Percentiles rank a stretch among this genome's conserved stretches.
phyloP scores from a whole-genome alignment of 1,139 yeast species.

The Candida frijolesensis region DNA sequence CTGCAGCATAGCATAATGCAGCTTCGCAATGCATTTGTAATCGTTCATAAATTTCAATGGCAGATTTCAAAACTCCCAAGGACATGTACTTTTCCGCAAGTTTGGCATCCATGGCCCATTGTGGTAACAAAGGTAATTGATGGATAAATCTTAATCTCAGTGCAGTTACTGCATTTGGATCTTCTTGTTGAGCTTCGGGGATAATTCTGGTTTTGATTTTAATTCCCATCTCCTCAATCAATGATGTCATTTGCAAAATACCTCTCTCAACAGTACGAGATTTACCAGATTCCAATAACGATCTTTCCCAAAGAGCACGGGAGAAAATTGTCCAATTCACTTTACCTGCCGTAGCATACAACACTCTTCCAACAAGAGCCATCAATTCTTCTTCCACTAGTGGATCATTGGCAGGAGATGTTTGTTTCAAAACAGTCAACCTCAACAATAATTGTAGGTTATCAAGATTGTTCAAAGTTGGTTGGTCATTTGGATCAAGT shows the following conservation, averaged over 20 bases:
- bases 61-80: conserved; percentile 82
- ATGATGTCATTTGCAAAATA: conserved; percentile 85
- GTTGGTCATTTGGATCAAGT: conserved; percentile 83
- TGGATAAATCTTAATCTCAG: conserved; percentile 70
- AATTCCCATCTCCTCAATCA: conserved; percentile 86
- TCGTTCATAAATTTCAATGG: conserved; percentile 86
- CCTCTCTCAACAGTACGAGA: conserved; percentile 94
- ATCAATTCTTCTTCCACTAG: conserved; percentile 80
- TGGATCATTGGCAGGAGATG: conserved; percentile 70
- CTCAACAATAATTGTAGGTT: conserved; percentile 70
- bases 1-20: conserved; percentile 88
- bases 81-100: conserved; percentile 90
- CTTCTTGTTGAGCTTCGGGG: conserved; percentile 44
- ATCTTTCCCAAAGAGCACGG: conserved; percentile 88
- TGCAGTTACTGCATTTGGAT: conserved; percentile 37
- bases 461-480: conserved; percentile 70
- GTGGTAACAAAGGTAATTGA: conserved; percentile 75
- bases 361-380: conserved; percentile 72
- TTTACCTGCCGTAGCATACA: conserved; percentile 49
- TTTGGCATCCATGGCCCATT: conserved; percentile 81
- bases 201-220: conserved; percentile 62
- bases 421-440: conserved; percentile 63
- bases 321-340: conserved; percentile 82
- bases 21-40: conserved; percentile 78
- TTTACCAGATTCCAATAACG: conserved; percentile 75